phyloP scores from a whole-genome alignment of 2,329 filamentous ascomycete genomes.

The Sclerotinia borealis region DNA sequence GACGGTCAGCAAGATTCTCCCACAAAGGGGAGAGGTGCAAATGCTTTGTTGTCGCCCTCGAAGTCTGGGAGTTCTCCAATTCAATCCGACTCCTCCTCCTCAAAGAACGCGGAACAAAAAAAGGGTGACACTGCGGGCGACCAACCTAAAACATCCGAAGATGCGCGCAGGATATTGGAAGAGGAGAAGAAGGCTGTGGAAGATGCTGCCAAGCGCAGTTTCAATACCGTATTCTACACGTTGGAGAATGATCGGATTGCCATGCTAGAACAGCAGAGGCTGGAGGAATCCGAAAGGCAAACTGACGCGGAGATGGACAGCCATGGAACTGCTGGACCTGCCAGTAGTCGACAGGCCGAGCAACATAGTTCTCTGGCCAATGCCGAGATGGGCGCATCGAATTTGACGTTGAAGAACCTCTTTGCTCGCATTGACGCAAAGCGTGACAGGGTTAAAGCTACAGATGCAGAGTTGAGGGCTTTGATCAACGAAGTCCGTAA shows the following conservation, averaged over 20 bases:
- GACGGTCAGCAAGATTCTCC: conserved; percentile 48
- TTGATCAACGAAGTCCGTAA: conserved; percentile 97
- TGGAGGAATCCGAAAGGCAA: conserved; percentile 94
- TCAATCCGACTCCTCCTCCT: conserved; percentile 43
- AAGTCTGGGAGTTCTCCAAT: conserved; percentile 64
- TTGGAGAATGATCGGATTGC: conserved; percentile 91
- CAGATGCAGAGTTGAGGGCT: conserved; percentile 84
- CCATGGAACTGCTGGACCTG: conserved; percentile 46
- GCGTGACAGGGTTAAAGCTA: conserved; percentile 81
- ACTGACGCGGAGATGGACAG: conserved; percentile 91
- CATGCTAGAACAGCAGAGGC: conserved; percentile 94
- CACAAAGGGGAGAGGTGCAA: conserved; percentile 44
- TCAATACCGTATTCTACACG: conserved; percentile 91
- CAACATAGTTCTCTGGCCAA: conserved; percentile 87
- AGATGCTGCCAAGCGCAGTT: conserved; percentile 81
- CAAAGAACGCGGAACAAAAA: conserved; percentile 48
- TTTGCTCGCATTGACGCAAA: conserved; percentile 94
- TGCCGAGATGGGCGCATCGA: conserved; percentile 92
- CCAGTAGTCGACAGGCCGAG: conserved; percentile 46
- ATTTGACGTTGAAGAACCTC: conserved; percentile 91
- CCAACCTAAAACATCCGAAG: conserved; percentile 67
- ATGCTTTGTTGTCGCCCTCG: conserved; percentile 57
- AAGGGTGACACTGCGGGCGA: conserved; percentile 45
- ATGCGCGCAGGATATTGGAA: conserved; percentile 88
- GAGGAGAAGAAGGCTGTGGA: conserved; percentile 87